Conservation (phyloP, 2,329 filamentous ascomycete species). For the Aspergillus aculeatinus region DNA sequence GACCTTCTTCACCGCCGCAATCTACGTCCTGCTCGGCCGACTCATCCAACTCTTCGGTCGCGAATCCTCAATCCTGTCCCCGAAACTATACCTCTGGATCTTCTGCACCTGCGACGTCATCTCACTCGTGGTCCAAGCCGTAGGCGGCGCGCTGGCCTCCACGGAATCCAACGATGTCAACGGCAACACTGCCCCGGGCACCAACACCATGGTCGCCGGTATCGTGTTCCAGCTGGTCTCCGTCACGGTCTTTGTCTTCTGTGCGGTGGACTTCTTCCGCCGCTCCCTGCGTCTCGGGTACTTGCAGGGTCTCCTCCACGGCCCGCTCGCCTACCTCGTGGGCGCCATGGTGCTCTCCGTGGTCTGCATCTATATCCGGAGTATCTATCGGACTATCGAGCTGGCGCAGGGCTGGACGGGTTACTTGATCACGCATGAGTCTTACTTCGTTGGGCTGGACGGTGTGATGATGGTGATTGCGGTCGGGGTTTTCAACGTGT, state of each 20-base stretch:
- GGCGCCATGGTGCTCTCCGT: conserved; percentile 26
- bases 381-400: conserved; percentile 48
- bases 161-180: conserved; percentile 40
- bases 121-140: conserved; percentile 53
- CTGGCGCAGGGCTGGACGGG: conserved; percentile 47
- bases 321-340: not conserved
- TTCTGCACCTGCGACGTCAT: conserved; percentile 51
- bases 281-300: conserved; percentile 21
- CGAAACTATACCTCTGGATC: conserved; percentile 41
- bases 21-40: conserved; percentile 46
- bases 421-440: conserved; percentile 45
- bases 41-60: conserved; percentile 38
- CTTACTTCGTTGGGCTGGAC: conserved; percentile 47
- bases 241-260: conserved; percentile 48
- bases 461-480: conserved; percentile 44
- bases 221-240: conserved; percentile 55
- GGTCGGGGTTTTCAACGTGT: conserved; percentile 36
- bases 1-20: conserved; percentile 35
- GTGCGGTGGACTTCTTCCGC: conserved; percentile 46
- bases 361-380: conserved; percentile 42
- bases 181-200: conserved; percentile 44
- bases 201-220: conserved; percentile 50
- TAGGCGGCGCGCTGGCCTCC: conserved; percentile 50
- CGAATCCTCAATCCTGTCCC: conserved; percentile 37
- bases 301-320: not conserved